Conservation (phyloP, 2,329 filamentous ascomycete genomes). For the Raffaelea albimanens region DNA sequence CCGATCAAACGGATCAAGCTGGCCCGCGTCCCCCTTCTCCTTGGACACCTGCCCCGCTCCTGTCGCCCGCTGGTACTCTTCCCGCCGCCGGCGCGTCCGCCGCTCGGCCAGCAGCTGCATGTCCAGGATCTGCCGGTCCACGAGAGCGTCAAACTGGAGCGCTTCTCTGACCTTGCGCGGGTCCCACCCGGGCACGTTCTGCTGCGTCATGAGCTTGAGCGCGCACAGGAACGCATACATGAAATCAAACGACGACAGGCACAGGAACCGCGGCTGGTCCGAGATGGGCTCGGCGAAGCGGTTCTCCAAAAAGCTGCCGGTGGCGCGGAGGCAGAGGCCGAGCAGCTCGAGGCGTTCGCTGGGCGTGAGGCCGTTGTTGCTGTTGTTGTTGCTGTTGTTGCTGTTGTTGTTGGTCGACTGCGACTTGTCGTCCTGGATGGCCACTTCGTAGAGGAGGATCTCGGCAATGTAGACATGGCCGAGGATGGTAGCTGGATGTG, state of each 20-base stretch:
- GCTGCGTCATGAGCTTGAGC: slow-evolving; percentile 36
- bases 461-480: slow-evolving; percentile 35
- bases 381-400: too few relatives aligned
- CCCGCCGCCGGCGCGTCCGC: slow-evolving; percentile 9
- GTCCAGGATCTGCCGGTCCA: slow-evolving; percentile 21
- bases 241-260: slow-evolving; percentile 36
- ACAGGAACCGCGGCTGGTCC: slow-evolving; percentile 29
- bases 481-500: slow-evolving; percentile 24
- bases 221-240: slow-evolving; percentile 35
- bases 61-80: neutral
- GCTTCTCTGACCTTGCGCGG: slow-evolving; percentile 24
- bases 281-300: slow-evolving; percentile 13
- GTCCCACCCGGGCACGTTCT: slow-evolving; percentile 35
- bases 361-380: slow-evolving; percentile 22
- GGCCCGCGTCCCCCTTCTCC: neutral
- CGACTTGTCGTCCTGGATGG: slow-evolving; percentile 28
- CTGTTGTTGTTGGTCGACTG: slow-evolving; percentile 9
- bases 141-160: slow-evolving; percentile 22
- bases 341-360: slow-evolving; percentile 34
- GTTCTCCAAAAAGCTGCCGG: slow-evolving; percentile 28
- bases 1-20: slow-evolving; percentile 11
- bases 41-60: neutral
- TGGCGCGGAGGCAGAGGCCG: slow-evolving; percentile 32
- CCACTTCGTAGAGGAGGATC: slow-evolving; percentile 37
- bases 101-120: slow-evolving; percentile 18